A percentile compares a stretch with the other conserved stretches of the same genome.
These are phyloP conservation scores for Rhodofomes roseus DNA, from an alignment of 1,284 basidiomycete genomes.

Conservation along the genomic window DNA sequence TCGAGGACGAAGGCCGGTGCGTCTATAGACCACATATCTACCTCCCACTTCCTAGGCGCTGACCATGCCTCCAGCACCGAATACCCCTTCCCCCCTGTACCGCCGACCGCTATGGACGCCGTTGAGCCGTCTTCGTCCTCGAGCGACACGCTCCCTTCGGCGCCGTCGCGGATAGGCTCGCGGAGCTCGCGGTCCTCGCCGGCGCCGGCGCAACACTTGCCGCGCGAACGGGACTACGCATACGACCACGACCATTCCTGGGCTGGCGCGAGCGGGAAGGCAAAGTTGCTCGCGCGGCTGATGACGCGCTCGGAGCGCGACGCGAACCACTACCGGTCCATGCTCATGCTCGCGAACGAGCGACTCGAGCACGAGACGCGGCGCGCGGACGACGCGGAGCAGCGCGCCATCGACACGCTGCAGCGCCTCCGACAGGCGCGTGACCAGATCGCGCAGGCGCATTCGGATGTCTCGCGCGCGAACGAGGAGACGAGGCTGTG, in stretches of 20 bases:
- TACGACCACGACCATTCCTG: constrained; percentile 12
- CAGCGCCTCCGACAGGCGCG: constrained; percentile 36
- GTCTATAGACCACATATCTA: constrained; percentile 9
- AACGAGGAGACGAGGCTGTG: constrained; percentile 43
- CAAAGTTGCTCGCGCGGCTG: constrained; percentile 24
- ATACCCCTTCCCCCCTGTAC: constrained; percentile 17
- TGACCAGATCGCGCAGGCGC: constrained; percentile 38
- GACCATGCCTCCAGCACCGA: constrained; percentile 11
- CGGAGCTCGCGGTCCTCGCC: not conserved
- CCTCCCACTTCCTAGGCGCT: not conserved
- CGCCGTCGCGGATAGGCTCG: not conserved
- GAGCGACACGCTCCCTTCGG: constrained; percentile 15
- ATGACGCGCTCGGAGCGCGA: constrained; percentile 38
- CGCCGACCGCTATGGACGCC: constrained; percentile 13
- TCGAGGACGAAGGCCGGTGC: constrained; percentile 3
- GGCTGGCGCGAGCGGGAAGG: constrained; percentile 9
- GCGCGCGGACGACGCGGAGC: constrained; percentile 43
- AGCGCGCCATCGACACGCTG: constrained; percentile 41
- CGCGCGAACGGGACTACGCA: not conserved
- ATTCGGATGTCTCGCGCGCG: constrained; percentile 37
- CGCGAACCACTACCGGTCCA: constrained; percentile 34
- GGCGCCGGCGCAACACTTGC: not conserved
- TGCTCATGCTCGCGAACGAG: constrained; percentile 34
- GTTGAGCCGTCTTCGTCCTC: constrained; percentile 16
- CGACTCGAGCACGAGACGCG: constrained; percentile 36